A percentile compares a stretch with the other conserved stretches of the same genome.
Evolutionary conservation across 306 rosid species (phyloP).

Genomic region (Ziziphus jujuba): DNA sequence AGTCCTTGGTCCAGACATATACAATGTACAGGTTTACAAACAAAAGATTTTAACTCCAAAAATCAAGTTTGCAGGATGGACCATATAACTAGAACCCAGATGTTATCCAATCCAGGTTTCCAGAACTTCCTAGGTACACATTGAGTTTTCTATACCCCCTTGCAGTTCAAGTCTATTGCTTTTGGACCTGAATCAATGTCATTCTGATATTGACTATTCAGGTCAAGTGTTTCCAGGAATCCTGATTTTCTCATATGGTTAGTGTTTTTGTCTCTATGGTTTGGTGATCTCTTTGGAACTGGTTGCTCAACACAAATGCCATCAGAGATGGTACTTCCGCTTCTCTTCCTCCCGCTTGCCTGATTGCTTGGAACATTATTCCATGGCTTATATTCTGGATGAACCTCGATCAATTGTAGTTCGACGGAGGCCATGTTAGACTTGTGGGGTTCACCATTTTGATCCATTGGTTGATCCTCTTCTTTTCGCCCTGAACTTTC

Average conservation of each 20-base stretch:
- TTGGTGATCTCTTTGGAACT: conserved; percentile 42
- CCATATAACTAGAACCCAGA: conserved; percentile 29
- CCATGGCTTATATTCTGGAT: conserved; percentile 33
- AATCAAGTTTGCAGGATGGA: conserved; percentile 31
- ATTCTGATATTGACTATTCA: conserved; percentile 62
- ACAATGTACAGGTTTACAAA: conserved; percentile 49
- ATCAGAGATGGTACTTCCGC: conserved; percentile 41
- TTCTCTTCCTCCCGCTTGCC: conserved; percentile 61
- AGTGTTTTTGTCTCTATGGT: conserved; percentile 19
- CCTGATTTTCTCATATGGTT: conserved; percentile 40
- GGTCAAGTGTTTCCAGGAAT: conserved; percentile 46
- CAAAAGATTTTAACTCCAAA: conserved; percentile 23
- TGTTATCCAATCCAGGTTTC: conserved; percentile 37
- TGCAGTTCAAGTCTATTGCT: conserved; percentile 61
- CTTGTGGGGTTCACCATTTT: conserved; percentile 26
- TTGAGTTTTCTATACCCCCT: conserved; percentile 18
- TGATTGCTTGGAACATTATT: conserved; percentile 26
- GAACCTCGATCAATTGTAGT: conserved; percentile 40
- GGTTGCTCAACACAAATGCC: conserved; percentile 47
- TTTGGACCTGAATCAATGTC: conserved; percentile 54
- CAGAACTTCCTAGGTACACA: conserved; percentile 9
- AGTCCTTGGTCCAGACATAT: conserved; percentile 35
- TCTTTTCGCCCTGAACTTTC: conserved; percentile 64
- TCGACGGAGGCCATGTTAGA: conserved; percentile 38
- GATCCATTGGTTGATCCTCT: conserved; percentile 40